phyloP scores from a whole-genome alignment of 768 basidiomycete genomes.

The Epithele typhae region DNA sequence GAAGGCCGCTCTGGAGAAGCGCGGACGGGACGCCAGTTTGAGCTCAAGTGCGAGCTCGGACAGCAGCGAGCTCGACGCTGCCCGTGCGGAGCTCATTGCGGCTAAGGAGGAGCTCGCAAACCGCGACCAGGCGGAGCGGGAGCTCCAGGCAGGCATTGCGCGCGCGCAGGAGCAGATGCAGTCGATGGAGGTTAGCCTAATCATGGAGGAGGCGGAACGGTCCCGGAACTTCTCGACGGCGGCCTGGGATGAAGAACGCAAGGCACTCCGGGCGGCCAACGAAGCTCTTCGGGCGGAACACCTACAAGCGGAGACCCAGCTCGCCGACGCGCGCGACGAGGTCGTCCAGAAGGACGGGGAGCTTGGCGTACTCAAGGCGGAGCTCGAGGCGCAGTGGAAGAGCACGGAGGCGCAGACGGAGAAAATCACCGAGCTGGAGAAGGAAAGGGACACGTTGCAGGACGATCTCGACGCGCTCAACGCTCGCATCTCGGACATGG shows the following conservation, averaged over 20 bases:
- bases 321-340: conserved; percentile 34
- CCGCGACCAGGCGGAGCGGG: conserved; percentile 50
- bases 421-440: conserved; percentile 34
- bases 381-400: conserved; percentile 71
- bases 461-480: conserved; percentile 33
- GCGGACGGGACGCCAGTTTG: too few relatives aligned
- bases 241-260: conserved; percentile 49
- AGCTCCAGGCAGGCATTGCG: conserved; percentile 48
- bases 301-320: conserved; percentile 36
- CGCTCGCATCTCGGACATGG: conserved; percentile 40
- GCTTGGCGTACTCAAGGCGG: conserved; percentile 43
- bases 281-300: conserved; percentile 43
- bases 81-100: conserved; percentile 40
- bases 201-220: conserved; percentile 33
- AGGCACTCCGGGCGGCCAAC: conserved; percentile 38
- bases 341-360: conserved; percentile 27
- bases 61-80: conserved; percentile 40
- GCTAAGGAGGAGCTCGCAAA: conserved; percentile 41
- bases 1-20: conserved; percentile 39
- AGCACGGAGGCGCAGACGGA: conserved; percentile 56
- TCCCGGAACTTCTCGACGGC: conserved; percentile 31
- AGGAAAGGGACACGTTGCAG: conserved; percentile 26
- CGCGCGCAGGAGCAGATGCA: conserved; percentile 61
- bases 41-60: too few relatives aligned
- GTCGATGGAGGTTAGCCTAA: conserved; percentile 33